phyloP scores from a whole-genome alignment of 148 eudicot genomes.

The Vaccinium macrocarpon region DNA sequence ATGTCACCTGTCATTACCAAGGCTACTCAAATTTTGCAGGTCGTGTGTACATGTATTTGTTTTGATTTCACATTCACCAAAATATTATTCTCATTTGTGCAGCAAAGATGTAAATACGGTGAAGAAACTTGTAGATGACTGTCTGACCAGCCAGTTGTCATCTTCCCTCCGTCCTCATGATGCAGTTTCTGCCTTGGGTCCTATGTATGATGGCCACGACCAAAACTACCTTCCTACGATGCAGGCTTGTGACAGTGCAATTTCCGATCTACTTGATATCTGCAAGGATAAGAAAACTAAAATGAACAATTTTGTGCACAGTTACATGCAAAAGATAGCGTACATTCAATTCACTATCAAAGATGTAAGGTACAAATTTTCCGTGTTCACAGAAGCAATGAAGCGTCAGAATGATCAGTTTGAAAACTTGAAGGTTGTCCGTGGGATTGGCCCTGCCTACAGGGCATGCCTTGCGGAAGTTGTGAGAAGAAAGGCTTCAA shows the following conservation, averaged over 20 bases:
- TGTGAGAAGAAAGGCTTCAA: slow-evolving; percentile 88
- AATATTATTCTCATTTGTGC: slow-evolving; percentile 24
- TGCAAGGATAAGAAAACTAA: slow-evolving; percentile 74
- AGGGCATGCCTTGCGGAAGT: slow-evolving; percentile 93
- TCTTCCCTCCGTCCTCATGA: slow-evolving; percentile 93
- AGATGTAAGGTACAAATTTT: slow-evolving; percentile 80
- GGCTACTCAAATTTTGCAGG: neutral
- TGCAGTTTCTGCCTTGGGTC: slow-evolving; percentile 98
- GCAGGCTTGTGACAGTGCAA: slow-evolving; percentile 62
- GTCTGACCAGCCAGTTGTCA: slow-evolving; percentile 56
- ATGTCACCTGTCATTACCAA: neutral
- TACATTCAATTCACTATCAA: slow-evolving; percentile 81
- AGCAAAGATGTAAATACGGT: slow-evolving; percentile 87
- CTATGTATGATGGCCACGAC: slow-evolving; percentile 91
- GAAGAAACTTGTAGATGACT: slow-evolving; percentile 76
- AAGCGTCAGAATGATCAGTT: slow-evolving; percentile 82
- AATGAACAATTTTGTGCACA: slow-evolving; percentile 84
- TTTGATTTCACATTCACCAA: neutral
- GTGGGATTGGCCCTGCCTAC: slow-evolving; percentile 77
- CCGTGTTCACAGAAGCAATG: slow-evolving; percentile 90
- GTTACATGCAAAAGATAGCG: slow-evolving; percentile 92
- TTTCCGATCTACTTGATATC: slow-evolving; percentile 60
- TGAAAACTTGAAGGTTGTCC: slow-evolving; percentile 76
- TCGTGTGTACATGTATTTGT: neutral
- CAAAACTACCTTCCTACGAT: slow-evolving; percentile 80